These are phyloP conservation scores for Breynia disticha DNA, from an alignment of 441 rosid species.

Conservation along the genomic window DNA sequence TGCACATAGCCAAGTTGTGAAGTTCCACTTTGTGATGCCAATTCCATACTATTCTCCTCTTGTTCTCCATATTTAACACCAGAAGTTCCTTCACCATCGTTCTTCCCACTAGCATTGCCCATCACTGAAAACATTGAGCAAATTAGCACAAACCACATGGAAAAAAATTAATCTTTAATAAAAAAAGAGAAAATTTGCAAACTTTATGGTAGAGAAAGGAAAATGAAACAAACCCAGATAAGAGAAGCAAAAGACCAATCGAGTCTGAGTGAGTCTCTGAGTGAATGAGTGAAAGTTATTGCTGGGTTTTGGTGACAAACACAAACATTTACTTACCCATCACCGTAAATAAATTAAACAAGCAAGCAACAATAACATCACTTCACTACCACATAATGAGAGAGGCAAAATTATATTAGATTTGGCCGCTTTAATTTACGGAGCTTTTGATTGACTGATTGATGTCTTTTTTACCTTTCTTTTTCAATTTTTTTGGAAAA, in stretches of 20 bases:
- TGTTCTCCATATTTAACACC: conserved; percentile 20
- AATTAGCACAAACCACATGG: conserved; percentile 15
- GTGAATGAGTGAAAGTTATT: too few relatives aligned
- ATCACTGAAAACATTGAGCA: conserved; percentile 25
- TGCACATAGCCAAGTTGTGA: too few relatives aligned
- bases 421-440: conserved; percentile 19
- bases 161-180: background rate
- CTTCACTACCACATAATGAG: too few relatives aligned
- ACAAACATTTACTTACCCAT: too few relatives aligned
- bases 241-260: background rate
- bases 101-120: conserved; percentile 58
- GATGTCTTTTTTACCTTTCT: background rate
- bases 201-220: background rate
- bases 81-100: conserved; percentile 35
- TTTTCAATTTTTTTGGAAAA: conserved; percentile 12
- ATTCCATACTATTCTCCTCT: conserved; percentile 18
- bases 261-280: too few relatives aligned
- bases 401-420: too few relatives aligned
- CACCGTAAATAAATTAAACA: too few relatives aligned
- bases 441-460: conserved; percentile 14
- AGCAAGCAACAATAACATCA: too few relatives aligned
- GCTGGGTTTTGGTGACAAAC: too few relatives aligned
- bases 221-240: background rate
- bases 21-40: conserved; percentile 18
- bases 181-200: background rate